These are phyloP conservation scores for Pascua guehoae DNA, from an alignment of 1,284 basidiomycete species.

Conservation along the genomic window DNA sequence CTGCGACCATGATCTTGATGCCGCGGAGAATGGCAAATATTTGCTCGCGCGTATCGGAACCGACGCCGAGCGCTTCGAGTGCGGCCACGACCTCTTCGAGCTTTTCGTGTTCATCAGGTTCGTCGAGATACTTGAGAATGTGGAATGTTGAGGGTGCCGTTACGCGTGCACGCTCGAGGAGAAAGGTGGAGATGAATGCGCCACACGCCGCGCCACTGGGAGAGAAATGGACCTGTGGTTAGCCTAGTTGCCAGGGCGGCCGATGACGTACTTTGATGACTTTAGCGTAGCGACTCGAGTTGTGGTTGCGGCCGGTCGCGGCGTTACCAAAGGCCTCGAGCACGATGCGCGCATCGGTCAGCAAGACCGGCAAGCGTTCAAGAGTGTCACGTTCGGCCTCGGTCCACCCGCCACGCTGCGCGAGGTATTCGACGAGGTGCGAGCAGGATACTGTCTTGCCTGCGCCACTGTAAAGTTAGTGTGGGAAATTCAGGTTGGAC, in stretches of 20 bases:
- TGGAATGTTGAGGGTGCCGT: constrained; percentile 16
- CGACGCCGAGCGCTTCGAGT: constrained; percentile 9
- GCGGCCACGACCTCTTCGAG: constrained; percentile 10
- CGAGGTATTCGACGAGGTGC: constrained; percentile 20
- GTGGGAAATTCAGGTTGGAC: too few species aligned
- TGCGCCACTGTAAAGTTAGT: constrained; percentile 8
- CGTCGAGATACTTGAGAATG: constrained; percentile 14
- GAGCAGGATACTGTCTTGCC: constrained; percentile 21
- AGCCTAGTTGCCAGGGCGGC: background rate
- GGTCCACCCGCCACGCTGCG: constrained; percentile 5
- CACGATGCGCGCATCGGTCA: constrained; percentile 13
- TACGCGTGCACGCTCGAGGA: constrained; percentile 20
- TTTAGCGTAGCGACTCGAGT: constrained; percentile 21
- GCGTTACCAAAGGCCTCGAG: constrained; percentile 22
- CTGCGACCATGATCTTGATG: constrained; percentile 2
- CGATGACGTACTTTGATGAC: constrained; percentile 14
- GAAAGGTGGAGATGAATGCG: constrained; percentile 18
- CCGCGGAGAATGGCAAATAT: constrained; percentile 17
- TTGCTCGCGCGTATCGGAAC: constrained; percentile 7
- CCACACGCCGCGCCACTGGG: constrained; percentile 5
- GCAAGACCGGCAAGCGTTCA: constrained; percentile 1
- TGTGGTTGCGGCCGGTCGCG: constrained; percentile 17
- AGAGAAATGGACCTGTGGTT: constrained; percentile 17
- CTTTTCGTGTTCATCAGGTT: constrained; percentile 5
- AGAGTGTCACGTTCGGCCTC: constrained; percentile 4